Base-by-base conservation (phyloP, 345 rosid genomes). In the Boechera divaricarpa region DNA sequence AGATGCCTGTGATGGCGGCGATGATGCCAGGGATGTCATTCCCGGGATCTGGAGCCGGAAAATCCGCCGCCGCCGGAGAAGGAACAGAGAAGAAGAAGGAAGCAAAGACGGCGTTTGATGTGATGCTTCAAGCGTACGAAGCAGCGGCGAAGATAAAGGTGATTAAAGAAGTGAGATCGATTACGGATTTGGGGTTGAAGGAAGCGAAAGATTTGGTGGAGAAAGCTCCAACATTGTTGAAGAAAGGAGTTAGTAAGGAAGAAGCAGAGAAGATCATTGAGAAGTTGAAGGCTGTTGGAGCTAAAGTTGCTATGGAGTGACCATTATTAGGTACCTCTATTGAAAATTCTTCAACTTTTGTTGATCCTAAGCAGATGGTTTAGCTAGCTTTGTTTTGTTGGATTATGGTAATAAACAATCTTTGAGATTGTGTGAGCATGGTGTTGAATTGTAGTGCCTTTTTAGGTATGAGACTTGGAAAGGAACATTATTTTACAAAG, bases 191-290 rank as follows among this genome's bases (percentile, higher is more conserved):
- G 79, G 97, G 97, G 33, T 79, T 95, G 82, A 95, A 92, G 77
- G 98, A 95, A 80, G 98, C 99, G 0, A 95, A 92, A 72, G 98
- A 95, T n/a, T 79, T 95, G 87, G 99, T 95, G 60, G 99, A 92
- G 87, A 92, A 92, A 70, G 88, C 91, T 18, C 99, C 99, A 0
- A 83, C 91, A 0, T 11, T 89, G 81, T 58, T 95, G 86, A 95
- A 85, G 88, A 95, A 91, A 76, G 99, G 98, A 35, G 91, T 92
- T 28, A 78, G 92, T 11, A 94, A 90, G 75, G 99, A 92, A 45
- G 99, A 92, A 61, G 99, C 98, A 0, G 92, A 90, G 82, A 89
- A 89, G 79, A 92, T 92, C 16, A 76, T 89, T 6, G 87, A 75
- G 80, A 92, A 90, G 75, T 74, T 94, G 91, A 94, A 94, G 80